These are phyloP conservation scores for Saccharomycopsis fibuligera DNA, from an alignment of 805 yeast genomes.

Conservation along the genomic window DNA sequence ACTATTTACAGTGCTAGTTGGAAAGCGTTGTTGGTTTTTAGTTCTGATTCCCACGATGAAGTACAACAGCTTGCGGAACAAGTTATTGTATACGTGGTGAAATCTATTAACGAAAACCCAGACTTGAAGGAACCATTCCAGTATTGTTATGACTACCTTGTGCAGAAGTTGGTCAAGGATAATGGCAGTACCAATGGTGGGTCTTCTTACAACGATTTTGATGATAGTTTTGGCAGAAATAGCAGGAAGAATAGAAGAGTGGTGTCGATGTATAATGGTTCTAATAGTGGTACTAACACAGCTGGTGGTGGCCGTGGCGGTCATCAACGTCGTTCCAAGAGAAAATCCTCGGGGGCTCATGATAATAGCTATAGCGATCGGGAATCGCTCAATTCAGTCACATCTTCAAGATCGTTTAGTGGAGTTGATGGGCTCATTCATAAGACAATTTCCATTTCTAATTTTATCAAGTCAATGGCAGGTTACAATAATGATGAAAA, in stretches of 20 bases:
- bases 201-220: neutral
- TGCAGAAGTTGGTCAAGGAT: constrained; percentile 6
- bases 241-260: neutral
- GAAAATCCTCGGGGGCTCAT: neutral
- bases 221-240: constrained; percentile 2
- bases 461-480: constrained; percentile 14
- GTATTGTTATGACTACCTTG: constrained; percentile 18
- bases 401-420: neutral
- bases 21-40: constrained; percentile 72
- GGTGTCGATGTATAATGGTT: too few relatives aligned
- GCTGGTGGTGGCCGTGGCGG: neutral
- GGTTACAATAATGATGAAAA: constrained; percentile 2
- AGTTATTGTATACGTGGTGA: constrained; percentile 26
- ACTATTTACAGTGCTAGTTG: constrained; percentile 80
- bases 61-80: constrained; percentile 38
- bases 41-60: constrained; percentile 85
- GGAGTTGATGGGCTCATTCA: constrained; percentile 7
- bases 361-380: neutral
- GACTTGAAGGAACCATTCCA: constrained; percentile 18
- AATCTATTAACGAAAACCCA: constrained; percentile 29
- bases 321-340: neutral
- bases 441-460: constrained; percentile 13
- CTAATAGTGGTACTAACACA: neutral
- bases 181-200: constrained; percentile 2
- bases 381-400: neutral